phyloP scores from a whole-genome alignment of 2,329 filamentous ascomycete genomes.

The Aspergillus sp. region DNA sequence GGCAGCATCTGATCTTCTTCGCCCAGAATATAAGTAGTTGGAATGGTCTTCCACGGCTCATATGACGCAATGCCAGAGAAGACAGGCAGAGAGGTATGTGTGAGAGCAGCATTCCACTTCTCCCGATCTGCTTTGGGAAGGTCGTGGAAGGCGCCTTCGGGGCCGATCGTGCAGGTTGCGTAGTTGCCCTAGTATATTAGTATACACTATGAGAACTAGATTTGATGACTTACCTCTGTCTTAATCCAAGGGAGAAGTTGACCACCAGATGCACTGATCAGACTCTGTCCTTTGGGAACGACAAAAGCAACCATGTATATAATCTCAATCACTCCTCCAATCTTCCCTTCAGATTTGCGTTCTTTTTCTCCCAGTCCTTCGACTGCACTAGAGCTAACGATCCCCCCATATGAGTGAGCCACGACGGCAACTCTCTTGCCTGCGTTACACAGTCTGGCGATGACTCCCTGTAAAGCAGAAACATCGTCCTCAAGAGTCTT shows the following conservation, averaged over 20 bases:
- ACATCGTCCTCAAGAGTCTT: constrained; percentile 34
- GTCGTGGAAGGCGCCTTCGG: constrained; percentile 24
- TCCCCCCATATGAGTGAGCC: constrained; percentile 31
- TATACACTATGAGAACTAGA: neutral
- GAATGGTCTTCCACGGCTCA: constrained; percentile 31
- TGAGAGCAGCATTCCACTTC: constrained; percentile 15
- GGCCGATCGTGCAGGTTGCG: constrained; percentile 1
- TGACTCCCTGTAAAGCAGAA: constrained; percentile 12
- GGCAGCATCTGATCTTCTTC: constrained; percentile 33
- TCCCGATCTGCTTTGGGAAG: constrained; percentile 17
- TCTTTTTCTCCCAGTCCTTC: constrained; percentile 19
- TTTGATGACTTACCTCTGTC: constrained; percentile 13
- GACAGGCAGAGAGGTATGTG: constrained; percentile 21
- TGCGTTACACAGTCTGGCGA: constrained; percentile 22
- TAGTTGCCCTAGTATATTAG: constrained; percentile 12
- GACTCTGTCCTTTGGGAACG: constrained; percentile 26
- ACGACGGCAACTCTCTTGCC: constrained; percentile 23
- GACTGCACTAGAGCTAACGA: constrained; percentile 24
- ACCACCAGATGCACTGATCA: constrained; percentile 24
- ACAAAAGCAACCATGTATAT: constrained; percentile 33
- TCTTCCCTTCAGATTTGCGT: constrained; percentile 18
- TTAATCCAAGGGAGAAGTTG: constrained; percentile 14
- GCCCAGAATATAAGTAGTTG: constrained; percentile 31
- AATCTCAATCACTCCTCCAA: constrained; percentile 24
- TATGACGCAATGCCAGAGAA: constrained; percentile 20